phyloP scores from a whole-genome alignment of 2,329 filamentous ascomycete species.

The Parastagonospora avenae region DNA sequence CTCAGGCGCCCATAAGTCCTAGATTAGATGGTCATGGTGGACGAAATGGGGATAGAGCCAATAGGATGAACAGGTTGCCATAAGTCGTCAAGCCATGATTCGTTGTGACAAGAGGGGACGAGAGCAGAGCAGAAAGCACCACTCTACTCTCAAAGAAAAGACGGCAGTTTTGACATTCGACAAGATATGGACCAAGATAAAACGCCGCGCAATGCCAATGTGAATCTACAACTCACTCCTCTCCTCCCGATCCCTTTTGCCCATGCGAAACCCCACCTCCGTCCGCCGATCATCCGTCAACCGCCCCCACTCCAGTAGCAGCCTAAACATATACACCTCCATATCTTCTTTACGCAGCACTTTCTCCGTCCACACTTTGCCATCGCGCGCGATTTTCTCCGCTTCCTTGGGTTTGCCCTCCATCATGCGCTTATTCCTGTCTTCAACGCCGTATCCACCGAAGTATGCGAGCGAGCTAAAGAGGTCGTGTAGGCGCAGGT shows the following conservation, averaged over 20 bases:
- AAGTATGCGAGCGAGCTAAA: constrained; percentile 80
- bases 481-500: constrained; percentile 73
- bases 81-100: no score
- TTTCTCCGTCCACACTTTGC: constrained; percentile 42
- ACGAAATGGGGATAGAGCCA: no score
- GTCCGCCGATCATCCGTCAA: constrained; percentile 44
- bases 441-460: constrained; percentile 35
- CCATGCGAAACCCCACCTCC: constrained; percentile 40
- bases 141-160: no score
- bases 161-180: no score
- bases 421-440: constrained; percentile 33
- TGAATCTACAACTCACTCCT: constrained; percentile 1
- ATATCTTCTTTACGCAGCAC: constrained; percentile 65
- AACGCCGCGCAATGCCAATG: constrained; percentile 1
- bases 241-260: constrained; percentile 12
- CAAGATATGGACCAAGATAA: background rate
- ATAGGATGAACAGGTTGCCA: no score
- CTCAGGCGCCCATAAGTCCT: no score
- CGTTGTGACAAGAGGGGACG: no score
- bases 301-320: constrained; percentile 72
- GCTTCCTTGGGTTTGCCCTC: constrained; percentile 32
- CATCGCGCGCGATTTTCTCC: constrained; percentile 39
- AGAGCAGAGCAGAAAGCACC: no score
- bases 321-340: constrained; percentile 78
- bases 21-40: no score